Evolutionary conservation across 768 basidiomycete species (phyloP).

Genomic region (Tylopilus sp.): DNA sequence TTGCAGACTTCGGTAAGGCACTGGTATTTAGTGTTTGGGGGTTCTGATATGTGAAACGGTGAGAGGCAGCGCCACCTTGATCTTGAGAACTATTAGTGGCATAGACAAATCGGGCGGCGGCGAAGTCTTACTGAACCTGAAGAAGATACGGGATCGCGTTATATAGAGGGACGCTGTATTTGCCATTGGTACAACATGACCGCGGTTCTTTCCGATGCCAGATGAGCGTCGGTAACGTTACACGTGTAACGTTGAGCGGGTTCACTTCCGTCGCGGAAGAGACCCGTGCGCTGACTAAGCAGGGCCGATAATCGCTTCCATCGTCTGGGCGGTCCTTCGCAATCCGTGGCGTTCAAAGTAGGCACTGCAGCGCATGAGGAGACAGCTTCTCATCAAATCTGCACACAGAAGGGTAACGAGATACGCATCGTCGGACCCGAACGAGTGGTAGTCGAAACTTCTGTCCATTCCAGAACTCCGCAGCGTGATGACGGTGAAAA

Average conservation of each 20-base stretch:
- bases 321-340: neutral
- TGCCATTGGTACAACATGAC: neutral
- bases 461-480: slow-evolving; percentile 7
- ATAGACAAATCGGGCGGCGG: neutral
- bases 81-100: slow-evolving; percentile 3
- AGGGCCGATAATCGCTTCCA: slow-evolving; percentile 6
- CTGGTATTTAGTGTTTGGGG: slow-evolving; percentile 1
- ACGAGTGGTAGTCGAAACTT: neutral
- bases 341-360: neutral
- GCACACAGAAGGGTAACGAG: neutral
- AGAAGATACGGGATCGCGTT: slow-evolving; percentile 1
- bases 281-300: slow-evolving; percentile 8
- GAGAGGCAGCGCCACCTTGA: slow-evolving; percentile 2
- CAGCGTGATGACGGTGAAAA: neutral
- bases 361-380: neutral
- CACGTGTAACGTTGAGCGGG: slow-evolving; percentile 29
- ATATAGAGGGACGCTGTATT: neutral
- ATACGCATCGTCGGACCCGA: neutral
- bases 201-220: neutral
- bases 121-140: neutral
- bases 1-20: neutral
- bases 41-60: slow-evolving; percentile 8
- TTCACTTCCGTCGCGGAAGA: neutral
- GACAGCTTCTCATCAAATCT: neutral
- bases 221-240: slow-evolving; percentile 18